A percentile compares a stretch with the other conserved stretches of the same genome.
Conservation (phyloP, 345 rosid species). For the Euclidium syriacum region DNA sequence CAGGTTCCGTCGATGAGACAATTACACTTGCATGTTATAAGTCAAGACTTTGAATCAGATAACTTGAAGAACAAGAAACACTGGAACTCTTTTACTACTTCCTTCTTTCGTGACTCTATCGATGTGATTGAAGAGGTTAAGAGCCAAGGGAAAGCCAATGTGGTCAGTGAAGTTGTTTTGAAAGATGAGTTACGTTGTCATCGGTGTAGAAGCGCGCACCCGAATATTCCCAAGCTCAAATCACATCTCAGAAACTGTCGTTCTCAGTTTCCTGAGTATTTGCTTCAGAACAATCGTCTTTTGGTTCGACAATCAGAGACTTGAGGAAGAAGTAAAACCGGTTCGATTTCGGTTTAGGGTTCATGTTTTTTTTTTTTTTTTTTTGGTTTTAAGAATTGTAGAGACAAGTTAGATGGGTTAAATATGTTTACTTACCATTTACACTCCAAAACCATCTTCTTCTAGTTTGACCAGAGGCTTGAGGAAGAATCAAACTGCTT, state of each 20-base stretch:
- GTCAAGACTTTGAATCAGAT: conserved; percentile 84
- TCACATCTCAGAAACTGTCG: conserved; percentile 53
- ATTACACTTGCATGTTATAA: conserved; percentile 89
- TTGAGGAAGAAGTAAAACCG: too few species aligned
- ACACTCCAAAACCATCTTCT: too few species aligned
- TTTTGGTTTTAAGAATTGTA: too few species aligned
- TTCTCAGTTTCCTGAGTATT: conserved; percentile 45
- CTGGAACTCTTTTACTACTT: conserved; percentile 81
- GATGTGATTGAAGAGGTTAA: conserved; percentile 75
- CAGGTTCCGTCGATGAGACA: conserved; percentile 43
- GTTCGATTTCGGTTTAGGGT: too few species aligned
- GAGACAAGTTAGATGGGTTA: too few species aligned
- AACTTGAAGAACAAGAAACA: conserved; percentile 84
- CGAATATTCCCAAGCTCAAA: conserved; percentile 82
- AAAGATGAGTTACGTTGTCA: conserved; percentile 80
- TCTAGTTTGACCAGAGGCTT: too few species aligned
- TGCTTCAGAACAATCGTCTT: conserved; percentile 44
- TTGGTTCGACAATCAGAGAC: too few species aligned
- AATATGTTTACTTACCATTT: too few species aligned
- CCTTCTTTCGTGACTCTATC: conserved; percentile 73
- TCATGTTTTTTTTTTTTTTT: too few species aligned
- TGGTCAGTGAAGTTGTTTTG: conserved; percentile 38
- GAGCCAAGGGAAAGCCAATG: conserved; percentile 47
- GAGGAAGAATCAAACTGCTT: too few species aligned
- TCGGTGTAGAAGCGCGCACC: conserved; percentile 83